phyloP scores from a whole-genome alignment of 805 yeast species.

The Nakazawaea holstii region DNA sequence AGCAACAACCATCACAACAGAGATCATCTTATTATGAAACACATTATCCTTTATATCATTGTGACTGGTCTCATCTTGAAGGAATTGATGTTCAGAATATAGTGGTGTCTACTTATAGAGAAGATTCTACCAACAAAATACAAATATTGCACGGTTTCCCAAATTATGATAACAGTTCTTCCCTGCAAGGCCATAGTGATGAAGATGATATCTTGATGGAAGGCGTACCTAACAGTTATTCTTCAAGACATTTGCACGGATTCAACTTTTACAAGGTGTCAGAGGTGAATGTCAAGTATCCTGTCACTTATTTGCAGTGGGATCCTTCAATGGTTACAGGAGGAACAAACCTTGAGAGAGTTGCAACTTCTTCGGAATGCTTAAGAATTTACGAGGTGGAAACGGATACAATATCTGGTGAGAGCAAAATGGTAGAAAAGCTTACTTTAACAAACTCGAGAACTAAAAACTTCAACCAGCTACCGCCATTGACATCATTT shows the following conservation, averaged over 20 bases:
- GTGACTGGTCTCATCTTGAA: conserved; percentile 44
- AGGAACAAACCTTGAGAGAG: conserved; percentile 28
- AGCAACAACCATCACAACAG: conserved; percentile 7
- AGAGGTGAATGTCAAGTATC: conserved; percentile 55
- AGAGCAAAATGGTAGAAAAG: conserved; percentile 28
- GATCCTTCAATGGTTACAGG: conserved; percentile 41
- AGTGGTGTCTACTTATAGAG: conserved; percentile 75
- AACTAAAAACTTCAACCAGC: conserved; percentile 40
- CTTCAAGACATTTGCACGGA: conserved; percentile 19
- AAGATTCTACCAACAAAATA: conserved; percentile 66
- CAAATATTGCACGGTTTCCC: conserved; percentile 40
- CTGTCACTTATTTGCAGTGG: conserved; percentile 72
- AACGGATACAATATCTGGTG: conserved; percentile 10
- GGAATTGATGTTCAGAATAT: conserved; percentile 38
- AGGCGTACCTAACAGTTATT: conserved; percentile 10
- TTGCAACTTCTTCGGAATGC: conserved; percentile 71
- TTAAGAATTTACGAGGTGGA: conserved; percentile 43
- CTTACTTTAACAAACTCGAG: conserved; percentile 35
- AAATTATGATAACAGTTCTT: conserved; percentile 12
- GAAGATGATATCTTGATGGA: conserved; percentile 12
- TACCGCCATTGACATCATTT: conserved; percentile 89
- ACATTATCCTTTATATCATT: conserved; percentile 42
- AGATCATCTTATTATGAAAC: conserved; percentile 40
- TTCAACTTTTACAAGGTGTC: conserved; percentile 41
- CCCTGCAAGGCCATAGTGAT: conserved; percentile 13